These are phyloP conservation scores for Zygnema cylindricum DNA, from an alignment of 139 green algal genomes.

Conservation along the genomic window DNA sequence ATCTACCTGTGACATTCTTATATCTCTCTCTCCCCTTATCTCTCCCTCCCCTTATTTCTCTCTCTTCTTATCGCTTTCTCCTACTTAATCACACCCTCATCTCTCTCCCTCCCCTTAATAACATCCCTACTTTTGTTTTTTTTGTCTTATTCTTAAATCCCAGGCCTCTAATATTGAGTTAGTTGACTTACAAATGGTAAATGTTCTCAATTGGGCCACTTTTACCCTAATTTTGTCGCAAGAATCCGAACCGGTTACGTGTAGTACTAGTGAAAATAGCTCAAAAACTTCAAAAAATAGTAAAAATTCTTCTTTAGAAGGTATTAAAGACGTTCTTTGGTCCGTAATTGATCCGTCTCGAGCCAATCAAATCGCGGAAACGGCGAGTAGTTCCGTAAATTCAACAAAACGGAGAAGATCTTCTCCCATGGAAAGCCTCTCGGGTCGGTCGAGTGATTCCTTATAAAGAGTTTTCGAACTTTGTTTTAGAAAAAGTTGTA, in stretches of 20 bases:
- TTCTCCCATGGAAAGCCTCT: not conserved
- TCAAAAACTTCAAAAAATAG: no score
- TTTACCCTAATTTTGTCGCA: not conserved
- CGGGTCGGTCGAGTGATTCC: not conserved
- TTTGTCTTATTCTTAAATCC: no score
- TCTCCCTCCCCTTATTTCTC: no score
- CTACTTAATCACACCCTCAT: not conserved
- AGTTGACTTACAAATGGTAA: not conserved
- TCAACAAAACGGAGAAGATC: not conserved
- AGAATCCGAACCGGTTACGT: not conserved
- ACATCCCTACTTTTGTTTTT: not conserved
- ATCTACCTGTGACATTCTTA: no score
- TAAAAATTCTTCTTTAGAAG: not conserved
- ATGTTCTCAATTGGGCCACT: not conserved
- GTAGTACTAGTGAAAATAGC: not conserved
- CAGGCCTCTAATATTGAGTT: not conserved
- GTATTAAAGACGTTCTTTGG: not conserved
- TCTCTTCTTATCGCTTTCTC: not conserved
- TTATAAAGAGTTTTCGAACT: not conserved
- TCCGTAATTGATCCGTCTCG: not conserved
- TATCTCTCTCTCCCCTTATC: no score
- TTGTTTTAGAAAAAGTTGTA: no score
- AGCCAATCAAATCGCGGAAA: not conserved
- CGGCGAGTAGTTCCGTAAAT: not conserved
- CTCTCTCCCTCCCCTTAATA: not conserved